Base-by-base conservation (phyloP, 257 asterid genomes). In the Asclepias syriaca region DNA sequence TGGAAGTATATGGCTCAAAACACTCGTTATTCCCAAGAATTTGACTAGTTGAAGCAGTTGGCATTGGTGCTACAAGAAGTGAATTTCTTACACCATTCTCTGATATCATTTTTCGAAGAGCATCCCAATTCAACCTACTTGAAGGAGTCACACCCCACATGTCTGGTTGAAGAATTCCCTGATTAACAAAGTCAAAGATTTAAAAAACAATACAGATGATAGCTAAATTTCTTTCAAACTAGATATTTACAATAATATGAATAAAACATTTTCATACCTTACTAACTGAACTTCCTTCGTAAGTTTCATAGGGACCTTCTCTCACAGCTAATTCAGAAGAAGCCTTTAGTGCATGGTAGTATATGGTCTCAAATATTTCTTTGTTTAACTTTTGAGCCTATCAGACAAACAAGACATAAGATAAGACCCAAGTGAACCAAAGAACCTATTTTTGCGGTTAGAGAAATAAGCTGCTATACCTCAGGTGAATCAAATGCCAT, bases 11-110 rank as follows among this genome's bases (percentile, higher is more conserved):
- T 48, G 99, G 98, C 76, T 94, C 99, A 83, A 94, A 94, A 81
- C 98, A 95, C 82, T 91, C 98, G 69, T 91, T 95, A 65, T 95
- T 95, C 71, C 99, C 99, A 74, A 95, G 99, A 83, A 95, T 95
- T 81, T 95, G 98, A 85, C 99, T 95, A 10, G 99, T 95, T 19
- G 99, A 90, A 75, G 99, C 99, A 82, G 98, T 94, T 39, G 99
- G 99, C 99, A 91, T 95, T 21, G 99, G 98, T 48, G 99, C 96
- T 56, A 95, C 70, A 48, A 95, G 97, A 78, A 95, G 96, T 66
- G 99, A 95, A 84, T 92, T 91, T 75, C 98, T 85, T 8, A 90
- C 85, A 60, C 98, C 98, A 73, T 85, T 77, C 65, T 77, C 81
- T 24, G 88, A 71, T 51, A 94, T 86, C 88, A 66, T 80, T 64